Evolutionary conservation across 116 monocot genomes (phyloP), one percentile per base, ranked within the genome.

Genomic region (Trichopus zeylanicus): DNA sequence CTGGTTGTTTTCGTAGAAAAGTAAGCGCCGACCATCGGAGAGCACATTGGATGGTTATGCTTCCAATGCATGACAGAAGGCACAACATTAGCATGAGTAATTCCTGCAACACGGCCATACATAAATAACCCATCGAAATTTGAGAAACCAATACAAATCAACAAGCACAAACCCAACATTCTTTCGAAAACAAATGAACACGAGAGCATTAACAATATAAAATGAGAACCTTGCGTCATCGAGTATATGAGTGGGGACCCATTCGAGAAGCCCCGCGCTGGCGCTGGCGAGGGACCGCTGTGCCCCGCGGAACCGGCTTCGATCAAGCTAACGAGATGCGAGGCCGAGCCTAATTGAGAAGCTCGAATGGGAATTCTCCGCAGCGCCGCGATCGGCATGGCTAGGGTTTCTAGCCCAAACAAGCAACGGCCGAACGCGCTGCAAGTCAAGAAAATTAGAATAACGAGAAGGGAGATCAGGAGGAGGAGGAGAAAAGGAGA

Each of bases 1-100:
- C 63, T 31, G 62, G 42, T 67, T 23, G 80, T 59, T 51, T 63
- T 70, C 4, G 75, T 64, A 11, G 75, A 75, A 67, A 60, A 81
- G 59, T 22, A 58, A 32, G 61, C 57, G 16, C 26, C 48, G 16
- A 38, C 5, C 34, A 54, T 48, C 7, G 46, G 68, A 60, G 34
- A 72, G 48, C 24, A 34, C 55, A 55, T 34, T 39, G 48, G 56
- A 38, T 26, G 25, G 42, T 59, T 33, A n/a, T 6, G 6, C 39
- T 18, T n/a, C n/a, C n/a, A n/a, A n/a, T n/a, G 34, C 22, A 3
- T 49, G 49, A 49, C 10, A 35, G 34, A 49, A 49, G 22, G 49
- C 22, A 22, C 15, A 4, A 24, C 19, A 24, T 25, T 22, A 24
- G 21, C 23, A 49, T 49, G 24, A 49, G 4, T 49, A 49, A 24